Evolutionary conservation across 805 yeast genomes (phyloP).

Genomic region (Clavispora fructus): DNA sequence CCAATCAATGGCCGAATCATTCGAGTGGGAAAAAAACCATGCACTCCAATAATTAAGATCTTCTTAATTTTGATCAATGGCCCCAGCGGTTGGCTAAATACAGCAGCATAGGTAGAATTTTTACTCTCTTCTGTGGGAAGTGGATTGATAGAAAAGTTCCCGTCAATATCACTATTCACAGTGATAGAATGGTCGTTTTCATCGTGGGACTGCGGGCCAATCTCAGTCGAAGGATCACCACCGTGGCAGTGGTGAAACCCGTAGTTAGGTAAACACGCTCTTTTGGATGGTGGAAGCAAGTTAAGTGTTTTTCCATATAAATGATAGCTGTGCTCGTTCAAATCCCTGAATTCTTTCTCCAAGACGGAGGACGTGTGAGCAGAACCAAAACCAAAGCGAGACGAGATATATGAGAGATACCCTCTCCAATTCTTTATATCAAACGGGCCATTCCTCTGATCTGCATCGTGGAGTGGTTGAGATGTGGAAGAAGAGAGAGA

Average conservation of each 20-base stretch:
- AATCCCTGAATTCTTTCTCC: constrained; percentile 21
- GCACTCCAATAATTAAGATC: constrained; percentile 85
- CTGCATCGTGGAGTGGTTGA: constrained; percentile 12
- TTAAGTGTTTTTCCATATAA: constrained; percentile 35
- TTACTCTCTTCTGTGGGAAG: background rate
- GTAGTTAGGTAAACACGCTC: constrained; percentile 37
- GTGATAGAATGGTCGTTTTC: constrained; percentile 29
- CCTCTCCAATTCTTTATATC: constrained; percentile 34
- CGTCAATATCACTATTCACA: constrained; percentile 37
- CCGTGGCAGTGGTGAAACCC: background rate
- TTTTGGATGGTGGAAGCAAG: constrained; percentile 29
- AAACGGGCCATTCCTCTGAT: constrained; percentile 10
- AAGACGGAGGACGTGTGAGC: constrained; percentile 4
- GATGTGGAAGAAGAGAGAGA: constrained; percentile 14
- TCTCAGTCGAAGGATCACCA: constrained; percentile 4
- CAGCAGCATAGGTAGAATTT: background rate
- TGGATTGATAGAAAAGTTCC: constrained; percentile 35
- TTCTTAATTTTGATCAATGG: constrained; percentile 41
- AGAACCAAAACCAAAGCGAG: constrained; percentile 31
- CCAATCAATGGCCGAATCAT: constrained; percentile 84
- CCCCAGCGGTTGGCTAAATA: constrained; percentile 23
- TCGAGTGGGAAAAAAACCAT: constrained; percentile 90
- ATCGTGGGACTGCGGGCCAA: constrained; percentile 16
- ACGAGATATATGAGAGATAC: constrained; percentile 29
- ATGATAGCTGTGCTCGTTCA: constrained; percentile 32